These are phyloP conservation scores for Rhododendron williamsianum DNA, from an alignment of 148 eudicot genomes.

Conservation along the genomic window DNA sequence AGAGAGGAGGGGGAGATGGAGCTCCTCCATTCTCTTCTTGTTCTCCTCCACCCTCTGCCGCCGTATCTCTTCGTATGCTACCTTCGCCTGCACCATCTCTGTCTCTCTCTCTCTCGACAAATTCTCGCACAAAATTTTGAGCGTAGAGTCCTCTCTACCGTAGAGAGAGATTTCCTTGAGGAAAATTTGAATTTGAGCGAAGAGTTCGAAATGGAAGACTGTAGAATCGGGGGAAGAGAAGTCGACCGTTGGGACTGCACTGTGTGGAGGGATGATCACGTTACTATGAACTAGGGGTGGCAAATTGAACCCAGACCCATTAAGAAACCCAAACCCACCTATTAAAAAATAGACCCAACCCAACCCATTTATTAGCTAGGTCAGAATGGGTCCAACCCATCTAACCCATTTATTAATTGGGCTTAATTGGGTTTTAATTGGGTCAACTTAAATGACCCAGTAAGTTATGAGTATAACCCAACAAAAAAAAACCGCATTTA, in stretches of 20 bases:
- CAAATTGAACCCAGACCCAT: no score
- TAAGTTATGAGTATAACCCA: no score
- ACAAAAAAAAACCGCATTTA: no score
- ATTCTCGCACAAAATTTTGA: background rate
- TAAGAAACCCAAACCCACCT: no score
- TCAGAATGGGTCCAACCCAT: no score
- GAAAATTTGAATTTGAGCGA: background rate
- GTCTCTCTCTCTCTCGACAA: background rate
- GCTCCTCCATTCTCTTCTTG: conserved; percentile 61
- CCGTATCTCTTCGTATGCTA: conserved; percentile 50
- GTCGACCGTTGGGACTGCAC: conserved; percentile 40
- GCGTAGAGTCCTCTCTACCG: background rate
- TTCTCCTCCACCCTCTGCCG: conserved; percentile 62
- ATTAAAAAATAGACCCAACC: no score
- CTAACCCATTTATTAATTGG: no score
- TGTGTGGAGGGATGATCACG: background rate
- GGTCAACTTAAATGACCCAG: no score
- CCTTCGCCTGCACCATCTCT: conserved; percentile 39
- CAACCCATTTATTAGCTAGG: no score
- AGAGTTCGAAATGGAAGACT: background rate
- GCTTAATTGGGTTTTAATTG: no score
- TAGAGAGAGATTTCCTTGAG: background rate
- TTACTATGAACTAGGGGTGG: no score
- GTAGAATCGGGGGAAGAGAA: background rate
- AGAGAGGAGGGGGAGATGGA: conserved; percentile 62